phyloP scores from a whole-genome alignment of 2,329 filamentous ascomycete genomes.

The Ophiostoma pallidulum region DNA sequence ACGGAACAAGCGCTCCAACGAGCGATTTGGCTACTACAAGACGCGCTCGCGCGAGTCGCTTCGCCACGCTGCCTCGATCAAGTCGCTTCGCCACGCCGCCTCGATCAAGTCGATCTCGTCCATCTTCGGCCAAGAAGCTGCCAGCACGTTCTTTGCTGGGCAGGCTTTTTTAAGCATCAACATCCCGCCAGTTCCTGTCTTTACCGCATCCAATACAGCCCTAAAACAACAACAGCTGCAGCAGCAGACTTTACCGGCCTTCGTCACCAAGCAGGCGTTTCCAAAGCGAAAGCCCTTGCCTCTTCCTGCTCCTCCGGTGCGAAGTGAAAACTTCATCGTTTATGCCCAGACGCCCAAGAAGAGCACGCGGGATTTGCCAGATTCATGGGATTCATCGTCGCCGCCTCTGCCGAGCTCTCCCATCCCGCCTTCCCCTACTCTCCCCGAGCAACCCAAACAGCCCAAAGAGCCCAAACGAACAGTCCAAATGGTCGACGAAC shows the following conservation, averaged over 20 bases:
- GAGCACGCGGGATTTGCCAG: background rate
- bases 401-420: constrained; percentile 26
- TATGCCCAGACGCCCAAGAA: constrained; percentile 4
- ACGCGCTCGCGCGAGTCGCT: constrained; percentile 44
- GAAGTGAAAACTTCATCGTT: constrained; percentile 10
- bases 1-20: constrained; percentile 35
- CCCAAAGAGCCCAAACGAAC: constrained; percentile 17
- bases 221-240: background rate
- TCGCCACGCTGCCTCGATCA: constrained; percentile 34
- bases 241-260: background rate
- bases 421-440: constrained; percentile 10
- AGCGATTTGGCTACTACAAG: constrained; percentile 40
- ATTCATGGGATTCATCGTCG: constrained; percentile 20
- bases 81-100: constrained; percentile 41
- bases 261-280: constrained; percentile 6
- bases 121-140: constrained; percentile 38
- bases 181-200: constrained; percentile 24
- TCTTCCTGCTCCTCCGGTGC: constrained; percentile 5
- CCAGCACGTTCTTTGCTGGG: constrained; percentile 28
- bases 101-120: constrained; percentile 45
- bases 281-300: constrained; percentile 15
- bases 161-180: constrained; percentile 31
- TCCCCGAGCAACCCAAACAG: constrained; percentile 11
- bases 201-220: constrained; percentile 13
- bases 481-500: constrained; percentile 37